Conservation (phyloP, 257 asterid genomes). For the Plectranthus barbatus region DNA sequence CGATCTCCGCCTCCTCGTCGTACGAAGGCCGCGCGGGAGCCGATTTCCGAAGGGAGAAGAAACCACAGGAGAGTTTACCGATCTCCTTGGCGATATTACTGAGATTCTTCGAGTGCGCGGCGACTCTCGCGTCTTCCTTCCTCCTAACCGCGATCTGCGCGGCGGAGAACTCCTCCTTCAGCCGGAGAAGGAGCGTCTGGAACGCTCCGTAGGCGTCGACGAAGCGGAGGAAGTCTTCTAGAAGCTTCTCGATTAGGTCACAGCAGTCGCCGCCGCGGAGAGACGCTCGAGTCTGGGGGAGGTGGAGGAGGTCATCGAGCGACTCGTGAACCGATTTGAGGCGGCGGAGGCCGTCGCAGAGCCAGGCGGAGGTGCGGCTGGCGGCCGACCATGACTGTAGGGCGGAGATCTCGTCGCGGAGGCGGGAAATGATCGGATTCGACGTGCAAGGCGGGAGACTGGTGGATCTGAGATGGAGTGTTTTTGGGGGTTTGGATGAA, state of each 20-base stretch:
- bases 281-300: slow-evolving; percentile 68
- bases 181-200: slow-evolving; percentile 42
- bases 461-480: slow-evolving; percentile 59
- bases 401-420: slow-evolving; percentile 39
- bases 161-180: slow-evolving; percentile 54
- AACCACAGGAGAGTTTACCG: slow-evolving; percentile 23
- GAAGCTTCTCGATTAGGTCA: slow-evolving; percentile 50
- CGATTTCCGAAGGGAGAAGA: slow-evolving; percentile 25
- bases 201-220: slow-evolving; percentile 69
- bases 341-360: slow-evolving; percentile 46
- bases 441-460: slow-evolving; percentile 84
- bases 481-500: slow-evolving; percentile 26
- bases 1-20: slow-evolving; percentile 41
- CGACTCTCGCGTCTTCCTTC: slow-evolving; percentile 33
- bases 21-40: slow-evolving; percentile 7
- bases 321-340: slow-evolving; percentile 61
- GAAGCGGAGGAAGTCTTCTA: slow-evolving; percentile 58
- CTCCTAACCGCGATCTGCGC: slow-evolving; percentile 54
- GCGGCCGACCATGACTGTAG: slow-evolving; percentile 35
- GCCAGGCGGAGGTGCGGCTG: slow-evolving; percentile 37
- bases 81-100: slow-evolving; percentile 52
- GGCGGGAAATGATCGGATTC: slow-evolving; percentile 63
- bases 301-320: slow-evolving; percentile 73
- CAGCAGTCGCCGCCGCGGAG: slow-evolving; percentile 28
- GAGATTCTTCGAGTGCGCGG: slow-evolving; percentile 26